Base-by-base conservation (phyloP, 2,329 filamentous ascomycete genomes). In the Alternaria ethzedia region DNA sequence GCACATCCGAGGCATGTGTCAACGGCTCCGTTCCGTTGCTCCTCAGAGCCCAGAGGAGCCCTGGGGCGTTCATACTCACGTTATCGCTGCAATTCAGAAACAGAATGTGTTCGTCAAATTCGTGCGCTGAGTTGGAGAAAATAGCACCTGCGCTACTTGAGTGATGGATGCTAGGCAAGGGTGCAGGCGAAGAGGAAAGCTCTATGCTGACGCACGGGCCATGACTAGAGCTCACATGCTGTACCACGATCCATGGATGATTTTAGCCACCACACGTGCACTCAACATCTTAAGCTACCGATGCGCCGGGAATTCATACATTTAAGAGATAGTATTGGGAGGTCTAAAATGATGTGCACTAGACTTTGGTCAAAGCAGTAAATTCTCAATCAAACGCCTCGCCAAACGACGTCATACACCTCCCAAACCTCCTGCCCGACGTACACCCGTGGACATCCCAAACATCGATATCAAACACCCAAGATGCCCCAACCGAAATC, bases 401-500 rank as follows among this genome's bases (percentile, higher is more conserved):
- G 11, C 20, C 13, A 5, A 20, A 52, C 49, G 20, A 52, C 49
- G 49, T 52, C 49, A 52, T 52, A 11, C 32, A 36, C 9, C 30
- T 17, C 25, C 43, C 36, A n/a, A 10, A 10, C 15, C 45, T 26
- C 10, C 45, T 12, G 12, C 28, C 6, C 7, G 15, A 36, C 32
- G n/a, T 4, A 15, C 6, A 6, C 30, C 26, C 26, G 26, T 28
- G 26, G 26, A 46, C 21, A 49, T 28, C 5, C 5, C 21, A 36
- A 6, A 15, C 7, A 13, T 13, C 49, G 12, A 1, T 2, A 15
- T 49, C 8, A 28, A 21, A 1, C 3, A n/a, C 10, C 6, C 26
- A 5, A 15, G 1, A 70, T 70, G 68, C 32, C 44, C 44, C 28
- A 49, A 12, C 26, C 56, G 0, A 52, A 54, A 11, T 30, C 26